Evolutionary conservation across 495 filamentous ascomycete species (phyloP).

Genomic region (Aspergillus kassunensis): DNA sequence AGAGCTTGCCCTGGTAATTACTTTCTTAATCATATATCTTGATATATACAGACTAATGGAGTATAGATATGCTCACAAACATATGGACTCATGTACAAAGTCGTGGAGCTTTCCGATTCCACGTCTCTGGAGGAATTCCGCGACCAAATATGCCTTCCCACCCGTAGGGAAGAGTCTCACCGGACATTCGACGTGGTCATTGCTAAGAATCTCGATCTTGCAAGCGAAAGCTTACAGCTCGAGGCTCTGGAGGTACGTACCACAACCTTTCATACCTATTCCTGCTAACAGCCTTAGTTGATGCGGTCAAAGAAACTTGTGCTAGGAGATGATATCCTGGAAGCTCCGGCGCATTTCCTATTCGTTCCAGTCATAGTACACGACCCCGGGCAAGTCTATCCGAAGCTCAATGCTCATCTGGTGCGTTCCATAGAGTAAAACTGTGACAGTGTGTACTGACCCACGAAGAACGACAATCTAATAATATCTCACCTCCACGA

Average conservation of each 20-base stretch:
- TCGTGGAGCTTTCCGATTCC: conserved; percentile 65
- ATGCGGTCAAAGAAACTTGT: conserved; percentile 75
- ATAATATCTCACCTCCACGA: conserved; percentile 87
- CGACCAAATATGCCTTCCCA: conserved; percentile 53
- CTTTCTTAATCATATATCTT: conserved; percentile 22
- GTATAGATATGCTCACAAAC: conserved; percentile 59
- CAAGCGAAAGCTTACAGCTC: conserved; percentile 70
- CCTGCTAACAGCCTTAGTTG: conserved; percentile 50
- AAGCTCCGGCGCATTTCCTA: conserved; percentile 75
- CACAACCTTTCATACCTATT: no score
- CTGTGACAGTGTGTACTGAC: conserved; percentile 1
- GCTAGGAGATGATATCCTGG: conserved; percentile 64
- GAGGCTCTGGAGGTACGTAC: conserved; percentile 71
- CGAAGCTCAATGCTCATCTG: conserved; percentile 43
- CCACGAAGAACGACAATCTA: conserved; percentile 69
- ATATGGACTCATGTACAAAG: conserved; percentile 64
- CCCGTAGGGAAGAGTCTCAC: conserved; percentile 13
- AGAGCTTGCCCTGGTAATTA: conserved; percentile 65
- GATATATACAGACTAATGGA: conserved; percentile 4
- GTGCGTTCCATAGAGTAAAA: conserved; percentile 23
- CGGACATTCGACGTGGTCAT: conserved; percentile 76
- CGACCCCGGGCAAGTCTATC: conserved; percentile 22
- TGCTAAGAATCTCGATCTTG: conserved; percentile 70
- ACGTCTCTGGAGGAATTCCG: conserved; percentile 80
- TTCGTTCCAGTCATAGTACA: conserved; percentile 66